phyloP scores from a whole-genome alignment of 352 stramenopile genomes.

The Phytopythium montanum region DNA sequence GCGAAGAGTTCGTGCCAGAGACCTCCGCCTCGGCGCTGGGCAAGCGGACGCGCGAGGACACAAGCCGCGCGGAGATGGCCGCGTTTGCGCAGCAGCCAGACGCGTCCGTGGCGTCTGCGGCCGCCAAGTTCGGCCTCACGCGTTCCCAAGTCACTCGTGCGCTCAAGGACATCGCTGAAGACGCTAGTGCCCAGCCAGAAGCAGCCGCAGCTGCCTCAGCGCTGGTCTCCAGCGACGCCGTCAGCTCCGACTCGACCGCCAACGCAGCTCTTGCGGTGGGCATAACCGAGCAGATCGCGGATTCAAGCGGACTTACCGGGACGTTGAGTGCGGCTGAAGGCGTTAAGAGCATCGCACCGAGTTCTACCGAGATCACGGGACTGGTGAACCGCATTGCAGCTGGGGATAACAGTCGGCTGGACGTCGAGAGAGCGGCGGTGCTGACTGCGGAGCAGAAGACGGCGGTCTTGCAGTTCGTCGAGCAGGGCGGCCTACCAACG shows the following conservation, averaged over 20 bases:
- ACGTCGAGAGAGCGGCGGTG: slow-evolving; percentile 10
- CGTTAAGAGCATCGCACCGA: background rate
- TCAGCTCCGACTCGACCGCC: background rate
- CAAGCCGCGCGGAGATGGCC: background rate
- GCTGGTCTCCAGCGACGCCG: background rate
- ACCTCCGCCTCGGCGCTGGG: slow-evolving; percentile 1
- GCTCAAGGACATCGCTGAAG: background rate
- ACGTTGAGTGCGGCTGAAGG: background rate
- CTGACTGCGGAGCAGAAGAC: slow-evolving; percentile 52
- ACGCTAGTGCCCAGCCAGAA: slow-evolving; percentile 20
- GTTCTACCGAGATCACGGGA: background rate
- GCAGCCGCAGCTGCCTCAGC: slow-evolving; percentile 3
- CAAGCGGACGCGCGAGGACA: slow-evolving; percentile 3
- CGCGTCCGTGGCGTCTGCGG: slow-evolving; percentile 10
- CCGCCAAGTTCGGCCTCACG: slow-evolving; percentile 23
- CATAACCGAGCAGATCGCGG: background rate
- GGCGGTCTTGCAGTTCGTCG: slow-evolving; percentile 49
- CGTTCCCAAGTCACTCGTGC: slow-evolving; percentile 16
- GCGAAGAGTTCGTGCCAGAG: background rate
- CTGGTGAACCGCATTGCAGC: background rate
- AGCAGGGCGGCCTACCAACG: slow-evolving; percentile 40
- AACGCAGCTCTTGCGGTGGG: background rate
- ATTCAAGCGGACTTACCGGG: background rate
- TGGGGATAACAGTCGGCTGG: background rate
- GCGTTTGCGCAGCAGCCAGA: slow-evolving; percentile 7